Conservation (phyloP, 2,329 filamentous ascomycete genomes). For the Fusarium chlamydosporum region DNA sequence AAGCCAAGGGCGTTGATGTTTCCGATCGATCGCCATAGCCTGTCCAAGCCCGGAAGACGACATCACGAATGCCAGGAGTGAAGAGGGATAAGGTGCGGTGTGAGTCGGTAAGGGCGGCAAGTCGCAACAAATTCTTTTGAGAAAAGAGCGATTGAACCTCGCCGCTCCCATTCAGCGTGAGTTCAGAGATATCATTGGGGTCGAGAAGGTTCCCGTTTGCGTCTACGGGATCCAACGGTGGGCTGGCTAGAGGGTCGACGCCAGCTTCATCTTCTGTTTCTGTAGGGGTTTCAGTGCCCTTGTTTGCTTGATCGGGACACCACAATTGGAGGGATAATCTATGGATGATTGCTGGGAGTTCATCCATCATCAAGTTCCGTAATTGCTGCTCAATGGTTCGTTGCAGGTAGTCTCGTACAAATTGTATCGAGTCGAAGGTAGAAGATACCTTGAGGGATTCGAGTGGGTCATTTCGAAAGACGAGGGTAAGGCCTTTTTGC, state of each 20-base stretch:
- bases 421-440: slow-evolving; percentile 98
- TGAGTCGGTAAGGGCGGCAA: slow-evolving; percentile 87
- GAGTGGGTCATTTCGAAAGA: slow-evolving; percentile 97
- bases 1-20: slow-evolving; percentile 62
- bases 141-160: slow-evolving; percentile 94
- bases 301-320: slow-evolving; percentile 81
- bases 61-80: slow-evolving; percentile 90
- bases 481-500: slow-evolving; percentile 95
- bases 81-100: slow-evolving; percentile 92
- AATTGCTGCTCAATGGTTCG: slow-evolving; percentile 95
- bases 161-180: slow-evolving; percentile 83
- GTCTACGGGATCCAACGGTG: slow-evolving; percentile 86
- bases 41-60: slow-evolving; percentile 93
- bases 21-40: slow-evolving; percentile 80
- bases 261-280: slow-evolving; percentile 70
- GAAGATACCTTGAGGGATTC: slow-evolving; percentile 98
- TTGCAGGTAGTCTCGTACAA: slow-evolving; percentile 96
- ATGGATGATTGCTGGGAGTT: slow-evolving; percentile 96
- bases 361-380: slow-evolving; percentile 96
- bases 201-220: slow-evolving; percentile 82
- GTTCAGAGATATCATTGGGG: slow-evolving; percentile 78
- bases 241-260: slow-evolving; percentile 84
- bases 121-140: slow-evolving; percentile 89
- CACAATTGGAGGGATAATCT: slow-evolving; percentile 88
- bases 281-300: slow-evolving; percentile 64